Conservation (phyloP, 345 rosid genomes). For the Gossypium sturtianum region DNA sequence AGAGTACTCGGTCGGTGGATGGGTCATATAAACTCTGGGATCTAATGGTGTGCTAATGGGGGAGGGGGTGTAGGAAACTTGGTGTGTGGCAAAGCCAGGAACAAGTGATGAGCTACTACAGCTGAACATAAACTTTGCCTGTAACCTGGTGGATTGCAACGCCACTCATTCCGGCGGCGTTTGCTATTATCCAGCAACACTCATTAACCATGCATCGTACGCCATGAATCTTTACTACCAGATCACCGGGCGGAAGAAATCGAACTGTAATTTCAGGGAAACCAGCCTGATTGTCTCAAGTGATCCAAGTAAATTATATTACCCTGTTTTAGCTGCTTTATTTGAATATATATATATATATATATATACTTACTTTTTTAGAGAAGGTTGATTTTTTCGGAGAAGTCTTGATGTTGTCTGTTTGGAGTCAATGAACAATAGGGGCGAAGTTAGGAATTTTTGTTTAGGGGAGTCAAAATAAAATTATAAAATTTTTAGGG, state of each 20-base stretch:
- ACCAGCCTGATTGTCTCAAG: background rate
- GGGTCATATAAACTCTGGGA: background rate
- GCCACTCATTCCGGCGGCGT: constrained; percentile 9
- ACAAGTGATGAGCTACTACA: background rate
- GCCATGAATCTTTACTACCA: constrained; percentile 28
- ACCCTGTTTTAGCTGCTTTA: background rate
- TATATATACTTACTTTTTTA: too few species aligned
- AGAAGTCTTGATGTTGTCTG: too few species aligned
- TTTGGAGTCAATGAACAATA: too few species aligned
- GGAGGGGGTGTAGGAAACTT: constrained; percentile 4
- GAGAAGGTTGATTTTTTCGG: too few species aligned
- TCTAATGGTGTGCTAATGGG: background rate
- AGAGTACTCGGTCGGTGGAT: background rate
- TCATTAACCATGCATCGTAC: constrained; percentile 20
- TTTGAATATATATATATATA: background rate
- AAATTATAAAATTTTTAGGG: too few species aligned
- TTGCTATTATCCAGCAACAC: constrained; percentile 16
- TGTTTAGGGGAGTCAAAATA: too few species aligned
- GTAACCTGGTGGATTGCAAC: constrained; percentile 7
- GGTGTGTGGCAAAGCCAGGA: constrained; percentile 19
- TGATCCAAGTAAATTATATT: constrained; percentile 18
- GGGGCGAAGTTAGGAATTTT: too few species aligned
- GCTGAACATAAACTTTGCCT: constrained; percentile 14
- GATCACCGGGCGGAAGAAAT: background rate
- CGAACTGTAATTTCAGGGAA: background rate